These are phyloP conservation scores for Magnaporthales sp. DNA, from an alignment of 2,329 filamentous ascomycete genomes.

Conservation along the genomic window DNA sequence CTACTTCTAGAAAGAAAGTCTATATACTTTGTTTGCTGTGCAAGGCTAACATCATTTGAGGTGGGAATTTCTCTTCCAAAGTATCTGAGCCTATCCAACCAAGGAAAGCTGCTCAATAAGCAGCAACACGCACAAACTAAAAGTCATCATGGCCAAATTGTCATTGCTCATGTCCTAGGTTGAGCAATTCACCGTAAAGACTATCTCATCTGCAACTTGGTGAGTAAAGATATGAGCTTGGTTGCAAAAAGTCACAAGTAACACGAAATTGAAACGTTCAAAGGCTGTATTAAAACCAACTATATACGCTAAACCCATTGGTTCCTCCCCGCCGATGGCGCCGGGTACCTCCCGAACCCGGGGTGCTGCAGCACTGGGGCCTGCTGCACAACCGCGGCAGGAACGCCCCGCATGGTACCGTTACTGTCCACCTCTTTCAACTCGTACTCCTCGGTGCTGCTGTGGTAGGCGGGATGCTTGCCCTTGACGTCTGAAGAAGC, in stretches of 20 bases:
- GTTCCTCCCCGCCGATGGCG: neutral
- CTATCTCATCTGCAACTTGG: neutral
- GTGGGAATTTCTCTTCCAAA: no score
- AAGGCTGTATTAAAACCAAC: neutral
- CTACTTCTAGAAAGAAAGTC: neutral
- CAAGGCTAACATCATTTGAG: no score
- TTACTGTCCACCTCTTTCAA: constrained; percentile 34
- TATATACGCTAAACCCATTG: neutral
- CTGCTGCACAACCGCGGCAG: constrained; percentile 11
- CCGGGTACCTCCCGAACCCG: constrained; percentile 30
- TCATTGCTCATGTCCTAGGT: no score
- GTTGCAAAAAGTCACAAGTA: neutral
- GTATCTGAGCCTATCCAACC: no score
- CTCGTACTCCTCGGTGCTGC: constrained; percentile 34
- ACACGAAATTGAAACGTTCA: neutral
- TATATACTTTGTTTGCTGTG: no score
- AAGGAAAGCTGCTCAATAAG: no score
- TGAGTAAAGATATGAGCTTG: neutral
- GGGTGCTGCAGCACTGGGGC: constrained; percentile 37
- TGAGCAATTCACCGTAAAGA: neutral
- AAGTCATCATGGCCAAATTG: no score
- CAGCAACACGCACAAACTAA: no score
- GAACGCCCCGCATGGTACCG: constrained; percentile 14
- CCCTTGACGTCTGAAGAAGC: constrained; percentile 27
- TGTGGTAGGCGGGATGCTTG: constrained; percentile 21